Conservation (phyloP, 2,329 filamentous ascomycete genomes). For the Xylaria sp. region DNA sequence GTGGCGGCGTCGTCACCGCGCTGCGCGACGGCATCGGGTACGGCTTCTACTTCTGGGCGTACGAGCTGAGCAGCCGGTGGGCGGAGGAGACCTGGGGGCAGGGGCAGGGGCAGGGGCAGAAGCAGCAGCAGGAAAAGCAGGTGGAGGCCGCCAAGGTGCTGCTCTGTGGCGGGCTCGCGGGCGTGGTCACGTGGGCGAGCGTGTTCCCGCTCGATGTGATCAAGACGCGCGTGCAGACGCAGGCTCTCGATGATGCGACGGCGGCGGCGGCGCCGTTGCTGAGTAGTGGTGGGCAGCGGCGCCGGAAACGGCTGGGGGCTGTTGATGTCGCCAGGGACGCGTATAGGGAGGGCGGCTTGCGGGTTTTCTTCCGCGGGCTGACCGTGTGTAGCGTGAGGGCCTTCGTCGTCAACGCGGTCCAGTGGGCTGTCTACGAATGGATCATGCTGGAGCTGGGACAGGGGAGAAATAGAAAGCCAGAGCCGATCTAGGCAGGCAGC, state of each 20-base stretch:
- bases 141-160: slow-evolving; percentile 67
- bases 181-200: slow-evolving; percentile 84
- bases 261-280: slow-evolving; percentile 39
- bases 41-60: slow-evolving; percentile 96
- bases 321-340: slow-evolving; percentile 66
- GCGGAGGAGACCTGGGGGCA: slow-evolving; percentile 41
- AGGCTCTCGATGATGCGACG: slow-evolving; percentile 45
- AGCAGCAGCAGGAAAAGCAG: slow-evolving; percentile 6
- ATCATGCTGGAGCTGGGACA: slow-evolving; percentile 66
- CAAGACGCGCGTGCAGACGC: slow-evolving; percentile 89
- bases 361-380: slow-evolving; percentile 73
- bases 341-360: slow-evolving; percentile 64
- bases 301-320: slow-evolving; percentile 51
- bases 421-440: slow-evolving; percentile 92
- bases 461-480: slow-evolving; percentile 29
- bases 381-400: slow-evolving; percentile 82
- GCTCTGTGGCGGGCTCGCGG: slow-evolving; percentile 84
- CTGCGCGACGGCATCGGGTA: slow-evolving; percentile 89
- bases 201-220: slow-evolving; percentile 91
- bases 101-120: background rate
- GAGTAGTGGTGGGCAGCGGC: too few species aligned
- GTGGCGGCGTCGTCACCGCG: slow-evolving; percentile 79
- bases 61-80: slow-evolving; percentile 71
- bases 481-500: slow-evolving; percentile 7
- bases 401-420: slow-evolving; percentile 90